Base-by-base conservation (phyloP, 257 asterid genomes). In the Apocynum venetum region DNA sequence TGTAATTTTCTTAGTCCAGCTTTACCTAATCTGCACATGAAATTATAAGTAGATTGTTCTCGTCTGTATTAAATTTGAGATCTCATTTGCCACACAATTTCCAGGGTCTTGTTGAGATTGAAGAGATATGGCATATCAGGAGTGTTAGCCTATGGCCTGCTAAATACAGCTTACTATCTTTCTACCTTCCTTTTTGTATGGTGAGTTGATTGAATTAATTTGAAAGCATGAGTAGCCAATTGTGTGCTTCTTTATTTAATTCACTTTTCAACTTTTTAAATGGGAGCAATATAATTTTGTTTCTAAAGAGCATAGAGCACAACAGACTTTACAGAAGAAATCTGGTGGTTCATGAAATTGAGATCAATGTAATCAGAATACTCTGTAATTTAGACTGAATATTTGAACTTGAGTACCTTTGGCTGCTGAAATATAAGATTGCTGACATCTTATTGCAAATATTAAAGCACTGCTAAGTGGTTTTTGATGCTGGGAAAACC, bases 171-270 rank as follows among this genome's bases (percentile, higher is more conserved):
- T 65, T 94, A 92, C 89, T 92, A 94, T 81, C 90, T 89, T 77
- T 86, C 92, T 64, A 90, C 97, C 55, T 94, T 94, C 83, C 97
- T 94, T 36, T 87, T 92, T 41, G 97, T 94, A 81, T 94, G 98
- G 98, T 94, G 81, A 88, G 97, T 82, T 59, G 52, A 55, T 15
- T 66, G 71, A 40, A 31, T 53, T 14, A 47, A 40, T 44, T 25
- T 36, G 20, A 36, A 57, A 31, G 8, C 59, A 35, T 46, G 48
- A n/a, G 72, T 15, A 14, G 57, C 25, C 38, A 52, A 53, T 46
- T 2, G 51, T 31, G 20, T 14, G 7, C 31, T 40, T 38, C 46
- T 40, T 36, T 66, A 40, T 66, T 66, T 57, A 6, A 57, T 57
- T 25, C 36, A 14, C 14, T 43, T 15, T 36, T 15, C 3, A 36